Conservation (phyloP, 805 yeast species). For the Zygosaccharomyces pseudorouxii region DNA sequence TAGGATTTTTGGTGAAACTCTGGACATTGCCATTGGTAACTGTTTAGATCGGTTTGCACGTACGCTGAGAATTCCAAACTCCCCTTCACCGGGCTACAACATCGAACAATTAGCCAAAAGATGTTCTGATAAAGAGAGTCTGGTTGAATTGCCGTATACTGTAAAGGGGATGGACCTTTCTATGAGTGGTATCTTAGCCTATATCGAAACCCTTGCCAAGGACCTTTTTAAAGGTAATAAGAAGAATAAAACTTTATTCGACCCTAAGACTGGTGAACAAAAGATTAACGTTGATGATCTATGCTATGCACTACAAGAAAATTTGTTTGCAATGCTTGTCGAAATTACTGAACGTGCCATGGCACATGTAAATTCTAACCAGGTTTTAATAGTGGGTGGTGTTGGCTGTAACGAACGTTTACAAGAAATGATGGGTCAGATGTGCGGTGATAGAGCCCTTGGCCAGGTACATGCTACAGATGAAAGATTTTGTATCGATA, state of each 20-base stretch:
- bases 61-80: slow-evolving; percentile 79
- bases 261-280: slow-evolving; percentile 40
- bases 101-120: slow-evolving; percentile 89
- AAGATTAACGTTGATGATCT: slow-evolving; percentile 75
- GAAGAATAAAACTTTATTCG: slow-evolving; percentile 38
- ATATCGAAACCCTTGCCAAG: slow-evolving; percentile 73
- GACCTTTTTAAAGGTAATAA: slow-evolving; percentile 51
- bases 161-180: slow-evolving; percentile 98
- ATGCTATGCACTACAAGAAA: slow-evolving; percentile 90
- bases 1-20: slow-evolving; percentile 97
- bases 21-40: slow-evolving; percentile 96
- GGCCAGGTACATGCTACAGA: slow-evolving; percentile 94
- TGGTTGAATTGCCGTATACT: slow-evolving; percentile 85
- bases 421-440: slow-evolving; percentile 94
- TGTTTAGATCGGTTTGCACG: slow-evolving; percentile 96
- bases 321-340: slow-evolving; percentile 90
- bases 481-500: slow-evolving; percentile 94
- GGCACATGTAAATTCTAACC: slow-evolving; percentile 91
- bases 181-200: slow-evolving; percentile 91
- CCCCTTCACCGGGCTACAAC: slow-evolving; percentile 96
- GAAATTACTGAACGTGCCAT: slow-evolving; percentile 97
- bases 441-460: slow-evolving; percentile 78
- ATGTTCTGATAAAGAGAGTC: slow-evolving; percentile 41
- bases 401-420: slow-evolving; percentile 93
- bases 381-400: slow-evolving; percentile 94